Evolutionary conservation across 257 asterid species (phyloP).

Genomic region (Buddleja alternifolia): DNA sequence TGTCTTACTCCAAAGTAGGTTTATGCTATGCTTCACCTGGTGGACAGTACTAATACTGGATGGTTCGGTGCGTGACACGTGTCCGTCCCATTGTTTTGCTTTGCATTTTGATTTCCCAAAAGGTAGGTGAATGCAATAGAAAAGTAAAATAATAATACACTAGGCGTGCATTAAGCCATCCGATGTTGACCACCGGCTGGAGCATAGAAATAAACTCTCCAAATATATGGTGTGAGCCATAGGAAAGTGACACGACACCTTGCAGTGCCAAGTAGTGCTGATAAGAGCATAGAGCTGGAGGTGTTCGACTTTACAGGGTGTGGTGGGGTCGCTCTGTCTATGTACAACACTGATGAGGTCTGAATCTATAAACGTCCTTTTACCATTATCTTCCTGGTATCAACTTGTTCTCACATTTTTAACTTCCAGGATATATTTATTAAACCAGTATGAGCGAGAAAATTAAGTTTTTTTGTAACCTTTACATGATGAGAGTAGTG

Average conservation of each 20-base stretch:
- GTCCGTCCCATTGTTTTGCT: no score
- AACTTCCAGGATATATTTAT: no score
- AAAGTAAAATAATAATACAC: no score
- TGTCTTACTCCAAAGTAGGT: neutral
- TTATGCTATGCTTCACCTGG: no score
- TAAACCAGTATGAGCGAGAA: no score
- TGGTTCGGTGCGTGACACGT: no score
- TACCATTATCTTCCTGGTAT: conserved; percentile 6
- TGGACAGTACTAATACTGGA: no score
- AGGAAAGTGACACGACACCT: conserved; percentile 12
- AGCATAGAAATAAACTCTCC: neutral
- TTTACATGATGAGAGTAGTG: conserved; percentile 16
- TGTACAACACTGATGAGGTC: conserved; percentile 82
- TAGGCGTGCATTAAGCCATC: no score
- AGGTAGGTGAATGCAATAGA: no score
- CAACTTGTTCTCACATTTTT: neutral
- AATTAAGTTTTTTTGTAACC: neutral
- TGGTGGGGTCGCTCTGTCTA: conserved; percentile 76
- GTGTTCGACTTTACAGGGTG: conserved; percentile 58
- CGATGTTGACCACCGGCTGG: no score
- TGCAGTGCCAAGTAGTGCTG: conserved; percentile 53
- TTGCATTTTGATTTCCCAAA: no score
- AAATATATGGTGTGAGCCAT: conserved; percentile 7
- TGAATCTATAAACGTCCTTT: conserved; percentile 21
- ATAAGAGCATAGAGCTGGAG: conserved; percentile 54